Conservation (phyloP, 1,284 basidiomycete genomes). For the Tilletia setariae region DNA sequence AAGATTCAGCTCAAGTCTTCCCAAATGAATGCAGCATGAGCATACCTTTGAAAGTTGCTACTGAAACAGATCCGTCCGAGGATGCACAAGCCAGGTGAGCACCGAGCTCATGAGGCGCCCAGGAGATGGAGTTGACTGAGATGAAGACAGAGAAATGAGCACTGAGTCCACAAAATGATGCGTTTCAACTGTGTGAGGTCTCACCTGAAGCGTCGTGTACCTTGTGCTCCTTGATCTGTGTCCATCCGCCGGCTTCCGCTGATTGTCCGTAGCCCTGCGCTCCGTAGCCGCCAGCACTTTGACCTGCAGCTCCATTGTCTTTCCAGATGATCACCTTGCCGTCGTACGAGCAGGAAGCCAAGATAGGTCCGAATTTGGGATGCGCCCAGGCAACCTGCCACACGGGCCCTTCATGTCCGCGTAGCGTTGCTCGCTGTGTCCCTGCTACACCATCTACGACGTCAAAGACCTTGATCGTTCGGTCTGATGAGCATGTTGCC, state of each 20-base stretch:
- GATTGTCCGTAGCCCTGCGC: conserved; percentile 23
- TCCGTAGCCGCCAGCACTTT: conserved; percentile 33
- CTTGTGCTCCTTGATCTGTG: conserved; percentile 93
- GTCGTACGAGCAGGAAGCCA: conserved; percentile 96
- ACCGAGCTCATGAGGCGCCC: conserved; percentile 96
- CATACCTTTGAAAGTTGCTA: conserved; percentile 92
- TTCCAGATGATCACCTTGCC: conserved; percentile 99
- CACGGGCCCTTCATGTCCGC: conserved; percentile 82
- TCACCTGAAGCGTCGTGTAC: conserved; percentile 87
- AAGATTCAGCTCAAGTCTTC: neutral
- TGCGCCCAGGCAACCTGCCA: conserved; percentile 99
- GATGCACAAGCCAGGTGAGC: conserved; percentile 95
- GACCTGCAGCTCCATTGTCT: conserved; percentile 63
- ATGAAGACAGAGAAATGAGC: neutral
- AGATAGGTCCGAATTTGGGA: conserved; percentile 83
- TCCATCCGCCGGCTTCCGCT: conserved; percentile 63
- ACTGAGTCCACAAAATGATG: too few relatives aligned
- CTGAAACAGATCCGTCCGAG: conserved; percentile 96
- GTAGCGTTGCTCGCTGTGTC: conserved; percentile 57
- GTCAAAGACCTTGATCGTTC: conserved; percentile 92
- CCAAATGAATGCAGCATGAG: neutral
- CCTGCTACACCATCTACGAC: conserved; percentile 78
- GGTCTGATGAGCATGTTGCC: conserved; percentile 93
- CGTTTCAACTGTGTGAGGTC: too few relatives aligned
- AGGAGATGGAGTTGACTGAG: conserved; percentile 90